Conservation (phyloP, 352 stramenopile species). For the Globisporangium perplexum region DNA sequence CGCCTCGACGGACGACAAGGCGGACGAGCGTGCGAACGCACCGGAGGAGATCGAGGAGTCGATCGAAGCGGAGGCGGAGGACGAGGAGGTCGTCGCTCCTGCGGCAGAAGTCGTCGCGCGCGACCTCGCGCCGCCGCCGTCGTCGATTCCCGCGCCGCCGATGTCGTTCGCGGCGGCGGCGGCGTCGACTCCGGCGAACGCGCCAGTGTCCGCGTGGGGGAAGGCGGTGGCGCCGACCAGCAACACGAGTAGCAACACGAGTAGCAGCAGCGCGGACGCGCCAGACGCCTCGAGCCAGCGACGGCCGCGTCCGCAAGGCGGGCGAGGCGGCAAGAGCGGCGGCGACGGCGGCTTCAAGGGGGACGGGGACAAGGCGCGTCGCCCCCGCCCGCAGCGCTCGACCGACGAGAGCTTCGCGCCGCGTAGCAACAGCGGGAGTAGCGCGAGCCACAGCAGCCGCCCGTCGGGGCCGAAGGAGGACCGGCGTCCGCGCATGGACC, state of each 20-base stretch:
- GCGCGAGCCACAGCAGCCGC: not conserved
- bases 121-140: slow-evolving; percentile 6
- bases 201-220: slow-evolving; percentile 18
- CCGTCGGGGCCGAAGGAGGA: slow-evolving; percentile 24
- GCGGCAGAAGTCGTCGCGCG: not conserved
- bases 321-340: slow-evolving; percentile 18
- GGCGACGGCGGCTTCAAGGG: slow-evolving; percentile 9
- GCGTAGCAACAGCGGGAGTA: slow-evolving; percentile 17
- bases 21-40: slow-evolving; percentile 11
- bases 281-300: slow-evolving; percentile 10
- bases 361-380: slow-evolving; percentile 24
- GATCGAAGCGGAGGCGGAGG: slow-evolving; percentile 1
- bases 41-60: slow-evolving; percentile 13
- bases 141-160: slow-evolving; percentile 26
- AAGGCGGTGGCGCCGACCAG: not conserved
- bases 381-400: slow-evolving; percentile 19
- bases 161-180: slow-evolving; percentile 49
- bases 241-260: slow-evolving; percentile 9
- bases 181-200: slow-evolving; percentile 13
- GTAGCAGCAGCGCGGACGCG: slow-evolving; percentile 17
- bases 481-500: slow-evolving; percentile 30
- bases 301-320: slow-evolving; percentile 24
- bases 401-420: slow-evolving; percentile 22
- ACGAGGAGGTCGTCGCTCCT: not conserved
- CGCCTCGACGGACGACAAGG: slow-evolving; percentile 15